These are phyloP conservation scores for Microdochium bolleyi DNA, from an alignment of 2,329 filamentous ascomycete genomes.

Conservation along the genomic window DNA sequence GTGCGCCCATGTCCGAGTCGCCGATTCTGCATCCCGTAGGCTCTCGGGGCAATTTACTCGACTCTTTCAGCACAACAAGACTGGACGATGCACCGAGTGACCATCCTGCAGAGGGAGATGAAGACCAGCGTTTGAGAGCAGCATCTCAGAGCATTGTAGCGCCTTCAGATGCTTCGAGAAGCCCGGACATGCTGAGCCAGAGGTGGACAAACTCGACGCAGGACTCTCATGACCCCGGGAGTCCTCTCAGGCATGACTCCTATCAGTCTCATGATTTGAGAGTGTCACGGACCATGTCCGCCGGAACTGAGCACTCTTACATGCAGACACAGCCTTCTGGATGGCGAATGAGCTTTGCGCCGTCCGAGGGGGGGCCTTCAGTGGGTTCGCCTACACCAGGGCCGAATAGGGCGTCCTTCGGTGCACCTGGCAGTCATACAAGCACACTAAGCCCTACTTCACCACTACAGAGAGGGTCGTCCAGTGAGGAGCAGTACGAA, in stretches of 20 bases:
- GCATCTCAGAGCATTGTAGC: conserved; percentile 14
- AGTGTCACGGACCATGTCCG: conserved; percentile 10
- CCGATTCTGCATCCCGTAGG: conserved; percentile 16
- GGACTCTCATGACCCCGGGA: conserved; percentile 10
- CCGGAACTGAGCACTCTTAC: conserved; percentile 1
- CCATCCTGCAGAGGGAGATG: conserved; percentile 8
- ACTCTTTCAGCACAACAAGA: conserved; percentile 8
- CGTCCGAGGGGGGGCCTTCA: neutral
- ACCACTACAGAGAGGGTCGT: conserved; percentile 13
- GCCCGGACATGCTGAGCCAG: conserved; percentile 15
- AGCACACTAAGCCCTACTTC: conserved; percentile 3
- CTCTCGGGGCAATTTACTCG: conserved; percentile 1
- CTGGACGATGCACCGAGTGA: neutral
- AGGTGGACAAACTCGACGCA: conserved; percentile 22
- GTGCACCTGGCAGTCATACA: neutral
- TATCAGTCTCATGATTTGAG: conserved; percentile 12
- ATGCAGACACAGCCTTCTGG: neutral
- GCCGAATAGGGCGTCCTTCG: neutral
- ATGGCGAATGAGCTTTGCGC: neutral
- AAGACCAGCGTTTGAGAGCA: conserved; percentile 14
- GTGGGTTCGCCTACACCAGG: neutral
- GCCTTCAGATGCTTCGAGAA: conserved; percentile 13
- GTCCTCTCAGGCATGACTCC: conserved; percentile 3
- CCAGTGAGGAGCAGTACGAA: conserved; percentile 10
- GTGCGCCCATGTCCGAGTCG: conserved; percentile 14